Percentiles rank a stretch among this genome's conserved stretches.
phyloP scores from a whole-genome alignment of 371 early-diverging fungal genomes.

The Haplosporangium sp. region DNA sequence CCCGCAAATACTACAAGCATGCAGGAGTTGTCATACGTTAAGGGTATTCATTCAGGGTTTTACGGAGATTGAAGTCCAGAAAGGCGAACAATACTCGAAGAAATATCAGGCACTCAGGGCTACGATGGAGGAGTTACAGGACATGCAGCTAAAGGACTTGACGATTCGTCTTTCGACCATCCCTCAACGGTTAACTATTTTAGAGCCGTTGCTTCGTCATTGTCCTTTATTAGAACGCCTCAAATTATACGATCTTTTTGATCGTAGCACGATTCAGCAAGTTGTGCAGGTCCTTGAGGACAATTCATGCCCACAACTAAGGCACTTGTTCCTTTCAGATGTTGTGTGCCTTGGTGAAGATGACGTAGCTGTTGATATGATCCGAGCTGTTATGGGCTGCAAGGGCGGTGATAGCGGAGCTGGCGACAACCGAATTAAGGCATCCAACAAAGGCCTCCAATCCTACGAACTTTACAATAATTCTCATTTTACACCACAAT shows the following conservation, averaged over 20 bases:
- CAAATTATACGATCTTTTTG: background rate
- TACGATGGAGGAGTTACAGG: slow-evolving; percentile 4
- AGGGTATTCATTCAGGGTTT: background rate
- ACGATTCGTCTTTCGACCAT: background rate
- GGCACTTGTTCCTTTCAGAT: background rate
- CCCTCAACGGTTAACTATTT: background rate
- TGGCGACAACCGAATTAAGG: background rate
- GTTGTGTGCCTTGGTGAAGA: background rate
- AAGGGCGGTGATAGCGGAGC: background rate
- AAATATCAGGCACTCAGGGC: background rate
- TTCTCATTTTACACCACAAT: background rate
- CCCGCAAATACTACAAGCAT: background rate
- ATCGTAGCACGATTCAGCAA: background rate
- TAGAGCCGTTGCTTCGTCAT: background rate
- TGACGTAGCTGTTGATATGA: background rate
- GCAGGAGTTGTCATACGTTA: background rate
- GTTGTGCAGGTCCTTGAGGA: background rate
- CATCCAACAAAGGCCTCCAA: background rate
- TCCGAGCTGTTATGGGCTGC: background rate
- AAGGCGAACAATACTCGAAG: background rate
- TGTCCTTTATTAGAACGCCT: background rate
- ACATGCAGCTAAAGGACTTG: background rate
- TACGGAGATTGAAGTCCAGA: background rate
- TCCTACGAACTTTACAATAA: background rate
- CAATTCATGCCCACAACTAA: background rate